Evolutionary conservation across 2,329 filamentous ascomycete genomes (phyloP).

Genomic region (Fusarium torulosum): DNA sequence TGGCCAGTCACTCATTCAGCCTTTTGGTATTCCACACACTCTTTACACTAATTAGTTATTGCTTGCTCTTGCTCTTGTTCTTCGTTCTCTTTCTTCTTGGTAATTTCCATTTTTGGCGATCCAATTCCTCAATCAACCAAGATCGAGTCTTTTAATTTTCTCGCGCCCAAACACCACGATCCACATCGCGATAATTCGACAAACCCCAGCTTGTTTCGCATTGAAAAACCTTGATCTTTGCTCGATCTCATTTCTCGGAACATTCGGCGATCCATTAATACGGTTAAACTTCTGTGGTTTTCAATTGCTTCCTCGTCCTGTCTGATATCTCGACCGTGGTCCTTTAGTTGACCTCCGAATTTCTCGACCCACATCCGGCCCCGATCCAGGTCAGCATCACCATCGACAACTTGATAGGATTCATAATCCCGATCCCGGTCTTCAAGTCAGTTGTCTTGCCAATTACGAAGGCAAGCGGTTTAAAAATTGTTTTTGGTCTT

Average conservation of each 20-base stretch:
- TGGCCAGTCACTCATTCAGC: constrained; percentile 48
- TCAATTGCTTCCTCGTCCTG: constrained; percentile 29
- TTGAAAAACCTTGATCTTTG: constrained; percentile 20
- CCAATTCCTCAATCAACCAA: constrained; percentile 19
- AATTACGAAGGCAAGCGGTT: constrained; percentile 19
- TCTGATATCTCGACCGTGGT: constrained; percentile 30
- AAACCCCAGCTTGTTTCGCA: constrained; percentile 31
- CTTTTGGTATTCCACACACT: constrained; percentile 42
- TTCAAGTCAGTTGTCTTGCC: constrained; percentile 27
- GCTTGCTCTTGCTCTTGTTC: constrained; percentile 28
- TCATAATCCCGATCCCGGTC: constrained; percentile 3
- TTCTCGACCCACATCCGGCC: constrained; percentile 38
- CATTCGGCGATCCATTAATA: constrained; percentile 24
- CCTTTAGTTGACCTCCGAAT: constrained; percentile 26
- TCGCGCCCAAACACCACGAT: constrained; percentile 33
- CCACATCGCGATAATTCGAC: constrained; percentile 35
- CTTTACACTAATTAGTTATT: constrained; percentile 35
- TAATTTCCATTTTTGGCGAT: constrained; percentile 29
- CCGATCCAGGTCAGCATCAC: constrained; percentile 22
- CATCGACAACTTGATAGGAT: constrained; percentile 15
- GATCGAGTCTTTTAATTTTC: constrained; percentile 25
- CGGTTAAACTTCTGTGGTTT: constrained; percentile 17
- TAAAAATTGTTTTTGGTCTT: constrained; percentile 13
- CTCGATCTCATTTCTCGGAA: constrained; percentile 15
- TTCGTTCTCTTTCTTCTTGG: constrained; percentile 29